These are phyloP conservation scores for Phytophthora ohioensis DNA, from an alignment of 352 stramenopile species.

Conservation along the genomic window DNA sequence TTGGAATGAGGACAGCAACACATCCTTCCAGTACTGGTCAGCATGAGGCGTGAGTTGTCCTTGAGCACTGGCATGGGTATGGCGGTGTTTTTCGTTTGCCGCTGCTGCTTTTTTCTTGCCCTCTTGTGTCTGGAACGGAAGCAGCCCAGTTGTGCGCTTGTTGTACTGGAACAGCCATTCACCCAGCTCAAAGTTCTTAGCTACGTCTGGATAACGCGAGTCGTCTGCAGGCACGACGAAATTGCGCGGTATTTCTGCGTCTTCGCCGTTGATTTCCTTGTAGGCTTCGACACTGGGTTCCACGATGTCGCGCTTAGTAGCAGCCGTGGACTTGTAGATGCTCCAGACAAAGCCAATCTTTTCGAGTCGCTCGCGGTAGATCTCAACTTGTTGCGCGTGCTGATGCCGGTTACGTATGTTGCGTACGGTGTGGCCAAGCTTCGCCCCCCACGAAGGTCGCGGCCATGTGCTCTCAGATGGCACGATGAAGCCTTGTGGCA, in stretches of 20 bases:
- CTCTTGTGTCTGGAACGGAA: constrained; percentile 56
- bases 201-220: constrained; percentile 84
- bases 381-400: constrained; percentile 88
- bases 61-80: neutral
- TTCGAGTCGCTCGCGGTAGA: constrained; percentile 81
- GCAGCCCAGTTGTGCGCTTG: constrained; percentile 43
- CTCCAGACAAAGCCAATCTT: constrained; percentile 93
- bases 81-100: constrained; percentile 16
- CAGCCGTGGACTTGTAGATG: constrained; percentile 61
- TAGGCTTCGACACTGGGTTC: constrained; percentile 76
- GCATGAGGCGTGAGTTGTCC: constrained; percentile 54
- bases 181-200: constrained; percentile 88
- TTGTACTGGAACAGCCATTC: constrained; percentile 83
- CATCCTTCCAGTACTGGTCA: constrained; percentile 80
- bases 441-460: constrained; percentile 82
- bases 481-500: constrained; percentile 92
- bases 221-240: constrained; percentile 84
- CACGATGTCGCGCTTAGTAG: constrained; percentile 64
- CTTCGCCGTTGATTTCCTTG: constrained; percentile 77
- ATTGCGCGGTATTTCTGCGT: constrained; percentile 67
- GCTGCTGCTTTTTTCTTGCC: constrained; percentile 34
- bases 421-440: constrained; percentile 90
- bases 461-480: constrained; percentile 84
- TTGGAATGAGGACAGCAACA: constrained; percentile 70
- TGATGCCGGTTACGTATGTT: constrained; percentile 90